Evolutionary conservation across 768 basidiomycete genomes (phyloP).

Genomic region (Mycena floridula): DNA sequence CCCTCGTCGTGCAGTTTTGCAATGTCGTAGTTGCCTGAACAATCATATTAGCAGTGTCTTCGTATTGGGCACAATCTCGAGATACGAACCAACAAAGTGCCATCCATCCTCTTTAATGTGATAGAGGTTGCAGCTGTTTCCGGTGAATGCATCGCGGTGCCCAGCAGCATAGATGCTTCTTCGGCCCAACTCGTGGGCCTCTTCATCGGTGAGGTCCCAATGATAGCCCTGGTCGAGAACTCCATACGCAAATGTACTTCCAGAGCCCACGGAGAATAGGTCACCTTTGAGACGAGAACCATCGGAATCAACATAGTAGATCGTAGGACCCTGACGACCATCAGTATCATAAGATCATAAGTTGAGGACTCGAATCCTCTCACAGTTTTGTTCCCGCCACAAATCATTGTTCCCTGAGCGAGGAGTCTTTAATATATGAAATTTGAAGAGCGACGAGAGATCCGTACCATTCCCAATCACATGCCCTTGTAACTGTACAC

Average conservation of each 20-base stretch:
- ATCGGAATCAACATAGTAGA: slow-evolving; percentile 98
- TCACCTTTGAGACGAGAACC: slow-evolving; percentile 94
- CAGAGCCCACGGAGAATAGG: slow-evolving; percentile 98
- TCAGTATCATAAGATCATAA: no score
- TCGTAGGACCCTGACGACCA: slow-evolving; percentile 73
- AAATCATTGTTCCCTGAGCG: slow-evolving; percentile 96
- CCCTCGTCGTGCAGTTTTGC: slow-evolving; percentile 89
- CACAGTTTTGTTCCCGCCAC: slow-evolving; percentile 98
- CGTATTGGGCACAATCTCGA: background rate
- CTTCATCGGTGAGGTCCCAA: slow-evolving; percentile 90
- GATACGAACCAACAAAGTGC: slow-evolving; percentile 88
- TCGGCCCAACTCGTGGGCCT: slow-evolving; percentile 90
- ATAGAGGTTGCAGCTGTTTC: slow-evolving; percentile 93
- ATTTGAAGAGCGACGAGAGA: background rate
- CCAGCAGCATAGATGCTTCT: slow-evolving; percentile 95
- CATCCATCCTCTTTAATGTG: slow-evolving; percentile 94
- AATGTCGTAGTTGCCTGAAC: slow-evolving; percentile 85
- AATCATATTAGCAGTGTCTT: slow-evolving; percentile 1
- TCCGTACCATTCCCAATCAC: slow-evolving; percentile 95
- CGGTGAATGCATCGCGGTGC: slow-evolving; percentile 94
- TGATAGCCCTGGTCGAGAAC: slow-evolving; percentile 92
- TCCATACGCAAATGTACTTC: slow-evolving; percentile 98
- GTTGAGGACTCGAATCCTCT: no score
- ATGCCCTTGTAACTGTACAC: slow-evolving; percentile 99
- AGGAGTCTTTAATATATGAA: slow-evolving; percentile 1